Conservation (phyloP, 441 rosid species). For the Populus trichocarpa region DNA sequence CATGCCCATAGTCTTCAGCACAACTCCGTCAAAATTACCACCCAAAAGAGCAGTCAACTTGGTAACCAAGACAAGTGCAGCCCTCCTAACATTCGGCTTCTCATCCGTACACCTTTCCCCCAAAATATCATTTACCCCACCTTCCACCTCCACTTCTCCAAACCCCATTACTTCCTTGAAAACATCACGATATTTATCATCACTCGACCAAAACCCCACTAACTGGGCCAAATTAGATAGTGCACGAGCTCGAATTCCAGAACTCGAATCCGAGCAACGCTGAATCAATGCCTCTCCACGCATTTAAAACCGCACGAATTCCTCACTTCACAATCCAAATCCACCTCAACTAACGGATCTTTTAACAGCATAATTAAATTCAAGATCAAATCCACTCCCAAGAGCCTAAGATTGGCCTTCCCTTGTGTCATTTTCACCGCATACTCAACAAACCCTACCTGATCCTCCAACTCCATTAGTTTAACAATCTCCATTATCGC, state of each 20-base stretch:
- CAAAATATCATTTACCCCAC: constrained; percentile 53
- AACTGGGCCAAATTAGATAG: constrained; percentile 76
- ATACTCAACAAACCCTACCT: constrained; percentile 45
- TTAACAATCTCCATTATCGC: constrained; percentile 67
- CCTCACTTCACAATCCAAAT: constrained; percentile 25
- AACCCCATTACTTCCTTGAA: constrained; percentile 57
- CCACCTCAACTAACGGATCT: constrained; percentile 39
- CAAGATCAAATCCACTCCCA: constrained; percentile 76
- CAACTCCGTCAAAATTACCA: constrained; percentile 58
- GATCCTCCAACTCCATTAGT: constrained; percentile 53
- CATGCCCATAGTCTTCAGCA: constrained; percentile 74
- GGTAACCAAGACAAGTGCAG: constrained; percentile 68
- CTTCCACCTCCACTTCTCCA: constrained; percentile 26
- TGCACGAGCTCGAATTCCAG: constrained; percentile 70
- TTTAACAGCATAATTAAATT: constrained; percentile 45
- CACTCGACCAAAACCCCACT: constrained; percentile 51
- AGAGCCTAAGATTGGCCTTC: constrained; percentile 58
- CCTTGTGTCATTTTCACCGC: constrained; percentile 66
- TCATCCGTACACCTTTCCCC: constrained; percentile 79
- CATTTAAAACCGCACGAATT: constrained; percentile 55
- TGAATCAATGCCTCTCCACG: constrained; percentile 61
- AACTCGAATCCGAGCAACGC: constrained; percentile 63
- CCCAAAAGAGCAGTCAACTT: constrained; percentile 64
- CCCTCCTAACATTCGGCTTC: constrained; percentile 82
- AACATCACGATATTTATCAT: constrained; percentile 39